Base-by-base conservation (phyloP, 1,284 basidiomycete genomes). In the Pseudozyma thailandica region DNA sequence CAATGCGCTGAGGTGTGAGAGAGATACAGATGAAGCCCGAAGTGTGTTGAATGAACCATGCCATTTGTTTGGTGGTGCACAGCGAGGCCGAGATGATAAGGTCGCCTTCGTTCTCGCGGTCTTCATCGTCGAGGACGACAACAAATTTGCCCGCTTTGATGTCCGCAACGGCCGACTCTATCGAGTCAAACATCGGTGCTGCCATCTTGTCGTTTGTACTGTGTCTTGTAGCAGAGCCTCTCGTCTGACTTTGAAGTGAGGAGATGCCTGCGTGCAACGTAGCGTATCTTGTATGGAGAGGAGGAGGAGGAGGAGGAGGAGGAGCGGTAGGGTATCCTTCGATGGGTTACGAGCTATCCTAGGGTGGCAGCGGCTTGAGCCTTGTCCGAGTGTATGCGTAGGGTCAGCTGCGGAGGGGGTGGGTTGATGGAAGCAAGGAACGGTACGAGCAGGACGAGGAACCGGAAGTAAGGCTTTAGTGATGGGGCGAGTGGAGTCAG, bases 51-150 rank as follows among this genome's bases (percentile, higher is more conserved):
- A 99, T 94, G 88, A 99, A 92, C 93, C 93, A 99, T 1, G 96
- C 96, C 95, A 99, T 97, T 79, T 95, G 92, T 84, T 96, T 91
- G 0, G 92, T 92, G 20, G 93, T 93, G 72, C 92, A 71, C n/a
- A 51, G 63, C 18, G 71, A 55, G 0, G 80, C 81, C 10, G 81
- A 62, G 31, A 78, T 72, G 69, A 82, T 77, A 15, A 82, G 65
- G 46, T 82, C 81, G 20, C 81, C 81, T 56, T 82, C 81, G 54
- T 82, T 82, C 55, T 82, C 81, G 8, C 81, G 77, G 44, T 82
- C 72, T 55, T 82, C 81, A 43, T 78, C 77, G 60, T 82, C 81
- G 37, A 82, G 72, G 13, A 82, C 78, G 6, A 82, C 72, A 6
- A 82, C 80, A 50, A 82, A 82, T 31, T 78, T 59, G 61, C 81